Conservation (phyloP, 495 filamentous ascomycete genomes). For the Friedmanniomyces simplex region DNA sequence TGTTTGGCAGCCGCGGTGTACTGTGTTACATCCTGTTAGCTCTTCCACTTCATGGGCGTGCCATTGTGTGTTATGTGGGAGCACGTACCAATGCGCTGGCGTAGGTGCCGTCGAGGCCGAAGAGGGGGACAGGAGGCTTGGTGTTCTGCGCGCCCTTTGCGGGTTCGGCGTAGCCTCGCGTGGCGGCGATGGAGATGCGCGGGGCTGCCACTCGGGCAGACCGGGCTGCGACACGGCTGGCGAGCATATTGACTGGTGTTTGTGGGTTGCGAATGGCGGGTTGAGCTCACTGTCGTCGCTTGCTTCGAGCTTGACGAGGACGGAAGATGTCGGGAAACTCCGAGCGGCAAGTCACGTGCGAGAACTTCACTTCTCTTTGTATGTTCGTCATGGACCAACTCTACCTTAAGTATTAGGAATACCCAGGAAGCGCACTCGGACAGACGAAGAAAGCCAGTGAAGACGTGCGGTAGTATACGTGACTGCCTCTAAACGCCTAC, state of each 20-base stretch:
- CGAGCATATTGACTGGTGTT: slow-evolving; percentile 44
- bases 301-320: no score
- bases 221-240: slow-evolving; percentile 50
- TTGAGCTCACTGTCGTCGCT: neutral
- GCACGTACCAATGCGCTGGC: slow-evolving; percentile 92
- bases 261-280: neutral
- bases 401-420: no score
- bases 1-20: slow-evolving; percentile 92
- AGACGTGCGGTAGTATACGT: no score
- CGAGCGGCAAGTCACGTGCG: no score
- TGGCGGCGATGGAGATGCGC: slow-evolving; percentile 31
- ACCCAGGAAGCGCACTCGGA: no score
- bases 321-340: no score
- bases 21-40: slow-evolving; percentile 37
- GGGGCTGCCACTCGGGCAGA: slow-evolving; percentile 47
- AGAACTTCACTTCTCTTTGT: no score
- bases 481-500: no score
- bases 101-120: slow-evolving; percentile 95
- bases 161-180: slow-evolving; percentile 61
- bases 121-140: slow-evolving; percentile 81
- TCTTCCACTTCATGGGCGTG: neutral
- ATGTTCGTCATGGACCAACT: no score
- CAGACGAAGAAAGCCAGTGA: no score
- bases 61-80: neutral
- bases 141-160: slow-evolving; percentile 42